phyloP scores from a whole-genome alignment of 306 rosid genomes.

The Cicer pinnatifidum region DNA sequence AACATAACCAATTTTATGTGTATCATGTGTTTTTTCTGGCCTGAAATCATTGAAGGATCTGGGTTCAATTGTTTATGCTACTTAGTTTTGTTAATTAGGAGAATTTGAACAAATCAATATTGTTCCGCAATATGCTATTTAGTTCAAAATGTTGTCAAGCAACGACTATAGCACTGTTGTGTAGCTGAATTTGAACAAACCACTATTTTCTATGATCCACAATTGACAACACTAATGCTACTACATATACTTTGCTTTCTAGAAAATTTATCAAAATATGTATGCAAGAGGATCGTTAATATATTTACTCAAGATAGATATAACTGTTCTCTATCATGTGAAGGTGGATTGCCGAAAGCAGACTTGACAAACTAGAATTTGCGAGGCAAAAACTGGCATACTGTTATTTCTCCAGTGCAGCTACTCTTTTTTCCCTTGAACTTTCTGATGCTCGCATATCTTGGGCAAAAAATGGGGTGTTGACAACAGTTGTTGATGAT shows the following conservation, averaged over 20 bases:
- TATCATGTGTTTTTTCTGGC: conserved; percentile 14
- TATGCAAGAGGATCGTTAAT: neutral
- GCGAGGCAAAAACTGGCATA: conserved; percentile 80
- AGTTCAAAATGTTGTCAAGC: too few species aligned
- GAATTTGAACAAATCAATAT: too few species aligned
- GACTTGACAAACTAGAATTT: conserved; percentile 74
- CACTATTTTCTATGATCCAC: too few species aligned
- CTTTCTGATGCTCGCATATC: conserved; percentile 79
- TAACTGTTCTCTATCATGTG: conserved; percentile 27
- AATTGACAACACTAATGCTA: neutral
- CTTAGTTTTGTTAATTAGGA: too few species aligned
- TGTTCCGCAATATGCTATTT: too few species aligned
- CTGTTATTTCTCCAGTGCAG: conserved; percentile 74
- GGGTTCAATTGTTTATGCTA: conserved; percentile 26
- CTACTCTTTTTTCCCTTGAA: conserved; percentile 66
- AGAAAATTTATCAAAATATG: conserved; percentile 1
- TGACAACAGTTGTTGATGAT: conserved; percentile 83
- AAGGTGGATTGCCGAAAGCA: conserved; percentile 75
- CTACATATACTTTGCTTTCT: neutral
- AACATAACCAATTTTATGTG: neutral
- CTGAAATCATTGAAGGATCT: conserved; percentile 24
- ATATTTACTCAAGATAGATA: conserved; percentile 27
- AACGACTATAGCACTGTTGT: too few species aligned
- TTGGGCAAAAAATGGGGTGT: conserved; percentile 79
- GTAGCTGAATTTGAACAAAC: too few species aligned